Evolutionary conservation across 352 stramenopile species (phyloP), one percentile per base, ranked within the genome.

Genomic region (Pythium plurisporium): DNA sequence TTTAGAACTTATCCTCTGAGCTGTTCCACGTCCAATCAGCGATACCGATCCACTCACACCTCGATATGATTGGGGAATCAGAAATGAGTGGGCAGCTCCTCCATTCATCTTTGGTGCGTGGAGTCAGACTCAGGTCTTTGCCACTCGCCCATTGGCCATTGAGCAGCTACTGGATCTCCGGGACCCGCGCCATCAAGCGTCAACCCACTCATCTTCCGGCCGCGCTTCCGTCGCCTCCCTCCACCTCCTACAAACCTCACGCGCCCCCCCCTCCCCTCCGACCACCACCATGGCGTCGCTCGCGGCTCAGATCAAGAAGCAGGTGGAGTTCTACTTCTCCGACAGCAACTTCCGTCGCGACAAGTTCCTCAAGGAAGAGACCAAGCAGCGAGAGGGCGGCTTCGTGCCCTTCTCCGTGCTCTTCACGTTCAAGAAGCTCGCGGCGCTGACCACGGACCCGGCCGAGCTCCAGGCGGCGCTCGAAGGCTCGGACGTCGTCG

Each of bases 291-390:
- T 89, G 78, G 65, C 73, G 44, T 86, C 79, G 20, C 44, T 89
- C 50, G 70, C 83, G 36, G 67, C 65, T 38, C 79, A 91, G 66
- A 83, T 96, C 67, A 87, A 89, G 71, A 87, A 93, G 72, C 88
- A 96, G 78, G 79, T 96, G 41, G 89, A 96, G 78, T 96, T 96
- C 69, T 97, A 96, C 80, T 96, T 97, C 74, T 90, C 76, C 38
- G 88, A 96, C 71, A 92, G 82, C 71, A 97, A 97, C 69, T 95
- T 96, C 60, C 86, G 89, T 50, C 89, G 87, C 54, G 89, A 97
- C 68, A 83, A 88, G 55, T 96, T 96, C 72, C 69, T 96, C 64
- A 72, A 84, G 36, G 79, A 88, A 37, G 81, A 92, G 64, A 91
- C 83, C 53, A 91, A 84, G 68, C 92, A 92, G 66, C 65, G 86